Evolutionary conservation across 1,284 basidiomycete genomes (phyloP), one percentile per base, ranked within the genome.

Genomic region (Ceratobasidium sp.): DNA sequence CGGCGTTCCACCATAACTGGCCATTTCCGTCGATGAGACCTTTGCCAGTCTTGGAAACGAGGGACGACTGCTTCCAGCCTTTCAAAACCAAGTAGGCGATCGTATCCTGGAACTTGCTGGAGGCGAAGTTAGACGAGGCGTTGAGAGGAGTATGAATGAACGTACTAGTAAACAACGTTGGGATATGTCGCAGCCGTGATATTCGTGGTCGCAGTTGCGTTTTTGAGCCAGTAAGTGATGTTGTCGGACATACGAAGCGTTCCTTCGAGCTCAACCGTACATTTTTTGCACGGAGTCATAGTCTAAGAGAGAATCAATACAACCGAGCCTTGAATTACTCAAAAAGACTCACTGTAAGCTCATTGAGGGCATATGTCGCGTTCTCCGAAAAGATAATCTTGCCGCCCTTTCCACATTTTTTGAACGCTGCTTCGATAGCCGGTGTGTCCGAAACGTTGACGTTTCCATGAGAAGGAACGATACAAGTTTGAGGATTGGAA

Each of bases 341-440:
- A 44, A 35, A 48, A 18, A 6, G n/a, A 16, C 71, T n/a, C 33
- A 76, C 55, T 30, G 70, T 71, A 14, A 78, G 50, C 46, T 76
- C 71, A 38, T 70, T 76, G 54, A 78, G 62, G 35, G 78, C 65
- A 57, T 78, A 78, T 3, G 57, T 70, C 20, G 54, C 64, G 44
- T 64, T 67, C 48, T 78, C 59, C 18, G 64, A 67, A 38, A 78
- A 76, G 14, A 78, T 69, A 48, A 78, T 78, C 6, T 44, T 57
- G 6, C 78, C 78, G 41, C 73, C 71, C 44, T 76, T 75, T 23
- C 78, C 78, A 41, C 78, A 78, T 33, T 76, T 68, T 23, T 75
- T 64, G 73, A 78, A 78, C 30, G 78, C 73, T 7, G 66, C 50
- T 16, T 52, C 52, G 44, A 78, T 66, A 10, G 78, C 78, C 14